These are phyloP conservation scores for Agaricus blazei DNA, from an alignment of 768 basidiomycete genomes.

Conservation along the genomic window DNA sequence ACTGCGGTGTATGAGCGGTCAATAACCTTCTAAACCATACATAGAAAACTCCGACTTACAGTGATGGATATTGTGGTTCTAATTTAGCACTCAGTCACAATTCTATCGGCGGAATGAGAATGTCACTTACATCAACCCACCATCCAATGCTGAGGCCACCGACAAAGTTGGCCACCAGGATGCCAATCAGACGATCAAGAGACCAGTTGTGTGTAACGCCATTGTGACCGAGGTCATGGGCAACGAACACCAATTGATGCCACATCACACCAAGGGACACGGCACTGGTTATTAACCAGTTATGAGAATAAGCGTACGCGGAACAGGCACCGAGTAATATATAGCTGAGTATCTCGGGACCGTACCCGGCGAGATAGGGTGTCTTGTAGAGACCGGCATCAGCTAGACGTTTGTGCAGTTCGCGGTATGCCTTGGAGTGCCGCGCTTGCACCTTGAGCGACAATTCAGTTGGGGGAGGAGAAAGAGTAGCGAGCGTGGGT, in stretches of 20 bases:
- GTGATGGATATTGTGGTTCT: conserved; percentile 97
- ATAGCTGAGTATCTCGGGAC: conserved; percentile 84
- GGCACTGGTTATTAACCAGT: conserved; percentile 72
- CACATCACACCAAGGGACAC: conserved; percentile 82
- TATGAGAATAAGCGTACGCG: conserved; percentile 52
- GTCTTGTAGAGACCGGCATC: conserved; percentile 84
- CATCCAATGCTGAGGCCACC: conserved; percentile 95
- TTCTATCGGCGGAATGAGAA: conserved; percentile 6
- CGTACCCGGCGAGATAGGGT: conserved; percentile 82
- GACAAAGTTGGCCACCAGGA: conserved; percentile 75
- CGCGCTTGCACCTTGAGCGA: conserved; percentile 53
- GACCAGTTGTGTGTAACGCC: conserved; percentile 88
- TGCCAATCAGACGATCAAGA: conserved; percentile 74
- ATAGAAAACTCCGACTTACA: conserved; percentile 45
- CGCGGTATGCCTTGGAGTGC: conserved; percentile 76
- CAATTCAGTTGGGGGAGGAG: conserved; percentile 48
- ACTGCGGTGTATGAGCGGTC: conserved; percentile 41
- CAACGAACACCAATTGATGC: conserved; percentile 93
- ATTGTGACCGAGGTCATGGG: conserved; percentile 93
- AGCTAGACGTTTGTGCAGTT: conserved; percentile 67
- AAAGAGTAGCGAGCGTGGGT: conserved; percentile 42
- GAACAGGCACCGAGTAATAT: conserved; percentile 53
- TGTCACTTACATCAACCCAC: conserved; percentile 90
- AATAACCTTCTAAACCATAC: background rate
- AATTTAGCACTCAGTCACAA: conserved; percentile 4